A percentile compares a stretch with the other conserved stretches of the same genome.
phyloP scores from a whole-genome alignment of 2,329 filamentous ascomycete genomes.

The Chaetomiaceae sp. region DNA sequence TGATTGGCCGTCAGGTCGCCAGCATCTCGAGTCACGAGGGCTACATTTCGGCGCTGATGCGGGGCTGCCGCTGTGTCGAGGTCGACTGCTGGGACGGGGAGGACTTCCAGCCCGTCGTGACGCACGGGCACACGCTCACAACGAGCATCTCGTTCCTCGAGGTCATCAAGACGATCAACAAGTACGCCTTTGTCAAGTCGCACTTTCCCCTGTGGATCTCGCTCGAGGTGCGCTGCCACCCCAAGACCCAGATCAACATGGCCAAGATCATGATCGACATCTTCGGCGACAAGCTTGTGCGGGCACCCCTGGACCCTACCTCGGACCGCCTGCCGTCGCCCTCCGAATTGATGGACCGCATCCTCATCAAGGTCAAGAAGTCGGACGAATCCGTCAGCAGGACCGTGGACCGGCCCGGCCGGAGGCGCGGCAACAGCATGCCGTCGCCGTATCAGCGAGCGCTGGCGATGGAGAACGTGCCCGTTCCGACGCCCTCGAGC shows the following conservation, averaged over 20 bases:
- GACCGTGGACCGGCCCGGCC: conserved; percentile 41
- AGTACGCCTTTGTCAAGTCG: conserved; percentile 87
- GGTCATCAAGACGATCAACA: conserved; percentile 87
- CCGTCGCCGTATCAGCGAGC: conserved; percentile 71
- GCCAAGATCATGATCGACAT: conserved; percentile 80
- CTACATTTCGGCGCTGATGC: conserved; percentile 82
- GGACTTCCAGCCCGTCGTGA: conserved; percentile 82
- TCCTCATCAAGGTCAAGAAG: conserved; percentile 93
- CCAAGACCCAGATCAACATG: conserved; percentile 81
- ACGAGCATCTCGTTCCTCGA: conserved; percentile 85
- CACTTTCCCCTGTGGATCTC: conserved; percentile 89
- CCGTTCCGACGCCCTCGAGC: conserved; percentile 50
- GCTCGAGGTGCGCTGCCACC: conserved; percentile 88
- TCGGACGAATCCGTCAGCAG: conserved; percentile 49
- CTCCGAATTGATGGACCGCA: conserved; percentile 74
- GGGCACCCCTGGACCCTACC: conserved; percentile 66
- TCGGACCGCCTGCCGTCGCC: conserved; percentile 72
- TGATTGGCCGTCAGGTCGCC: conserved; percentile 83
- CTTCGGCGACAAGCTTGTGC: conserved; percentile 75
- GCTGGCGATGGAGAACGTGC: conserved; percentile 52
- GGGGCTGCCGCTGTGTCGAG: conserved; percentile 91
- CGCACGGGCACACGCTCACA: conserved; percentile 85
- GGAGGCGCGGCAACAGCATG: conserved; percentile 63
- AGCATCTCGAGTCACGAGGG: conserved; percentile 91
- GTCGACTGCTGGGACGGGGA: conserved; percentile 97